Evolutionary conservation across 371 early-diverging fungal genomes (phyloP).

Genomic region (Basidiobolus meristosporus): DNA sequence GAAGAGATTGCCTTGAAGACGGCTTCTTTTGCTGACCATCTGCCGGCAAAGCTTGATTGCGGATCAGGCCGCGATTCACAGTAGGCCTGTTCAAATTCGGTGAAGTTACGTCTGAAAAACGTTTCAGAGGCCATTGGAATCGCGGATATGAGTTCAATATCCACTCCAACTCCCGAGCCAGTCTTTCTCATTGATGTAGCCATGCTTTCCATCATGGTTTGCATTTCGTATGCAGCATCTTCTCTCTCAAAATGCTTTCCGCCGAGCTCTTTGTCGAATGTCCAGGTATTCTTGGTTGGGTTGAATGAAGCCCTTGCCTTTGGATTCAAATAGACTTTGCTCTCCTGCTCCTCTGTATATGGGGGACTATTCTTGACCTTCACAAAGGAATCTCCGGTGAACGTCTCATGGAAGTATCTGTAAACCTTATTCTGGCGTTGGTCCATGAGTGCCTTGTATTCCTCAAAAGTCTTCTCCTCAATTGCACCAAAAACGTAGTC

Average conservation of each 20-base stretch:
- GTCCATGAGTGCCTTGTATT: constrained; percentile 48
- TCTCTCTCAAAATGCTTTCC: constrained; percentile 11
- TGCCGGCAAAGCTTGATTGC: constrained; percentile 77
- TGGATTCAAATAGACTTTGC: constrained; percentile 79
- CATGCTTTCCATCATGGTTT: constrained; percentile 12
- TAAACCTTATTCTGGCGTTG: constrained; percentile 68
- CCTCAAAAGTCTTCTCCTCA: constrained; percentile 43
- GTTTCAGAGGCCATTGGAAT: constrained; percentile 50
- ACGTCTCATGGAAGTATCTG: constrained; percentile 85
- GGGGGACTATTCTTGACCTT: constrained; percentile 79
- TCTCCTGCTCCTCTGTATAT: constrained; percentile 69
- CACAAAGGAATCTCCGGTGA: constrained; percentile 72
- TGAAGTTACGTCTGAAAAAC: constrained; percentile 75
- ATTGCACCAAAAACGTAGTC: constrained; percentile 76
- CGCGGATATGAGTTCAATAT: constrained; percentile 76
- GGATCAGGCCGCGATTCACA: constrained; percentile 62
- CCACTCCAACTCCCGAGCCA: constrained; percentile 64
- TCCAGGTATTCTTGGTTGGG: constrained; percentile 48
- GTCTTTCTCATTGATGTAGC: constrained; percentile 37
- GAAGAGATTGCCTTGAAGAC: constrained; percentile 79
- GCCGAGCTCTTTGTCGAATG: constrained; percentile 31
- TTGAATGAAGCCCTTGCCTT: constrained; percentile 70
- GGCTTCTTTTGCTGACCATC: constrained; percentile 95
- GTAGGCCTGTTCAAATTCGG: constrained; percentile 56
- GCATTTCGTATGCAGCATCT: constrained; percentile 2